phyloP scores from a whole-genome alignment of 208 protist genomes.

The Acanthamoeba triangularis region DNA sequence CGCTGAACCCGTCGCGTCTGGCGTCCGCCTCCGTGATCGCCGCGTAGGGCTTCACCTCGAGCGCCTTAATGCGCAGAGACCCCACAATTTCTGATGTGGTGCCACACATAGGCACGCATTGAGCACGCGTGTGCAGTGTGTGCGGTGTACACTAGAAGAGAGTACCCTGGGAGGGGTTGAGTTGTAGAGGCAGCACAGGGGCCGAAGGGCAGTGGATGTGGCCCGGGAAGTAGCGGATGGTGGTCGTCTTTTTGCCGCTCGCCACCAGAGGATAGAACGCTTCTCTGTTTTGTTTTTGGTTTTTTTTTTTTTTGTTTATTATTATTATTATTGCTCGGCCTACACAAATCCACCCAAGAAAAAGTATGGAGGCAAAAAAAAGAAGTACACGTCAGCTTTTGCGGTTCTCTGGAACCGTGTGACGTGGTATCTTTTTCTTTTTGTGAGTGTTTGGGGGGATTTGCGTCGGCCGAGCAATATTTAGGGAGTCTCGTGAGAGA shows the following conservation, averaged over 20 bases:
- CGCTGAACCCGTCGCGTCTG: background rate
- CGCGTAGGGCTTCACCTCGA: conserved; percentile 15
- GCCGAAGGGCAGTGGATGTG: conserved; percentile 8
- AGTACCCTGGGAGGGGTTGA: background rate
- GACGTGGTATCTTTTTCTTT: no score
- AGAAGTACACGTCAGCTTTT: no score
- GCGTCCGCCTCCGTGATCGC: background rate
- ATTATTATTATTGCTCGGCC: no score
- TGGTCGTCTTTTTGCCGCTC: background rate
- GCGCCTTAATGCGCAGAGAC: background rate
- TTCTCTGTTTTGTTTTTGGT: background rate
- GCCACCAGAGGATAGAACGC: background rate
- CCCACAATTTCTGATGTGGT: background rate
- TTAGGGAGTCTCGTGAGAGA: no score
- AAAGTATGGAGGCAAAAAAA: no score
- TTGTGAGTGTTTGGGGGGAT: no score
- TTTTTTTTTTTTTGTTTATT: no score
- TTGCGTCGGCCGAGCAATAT: no score
- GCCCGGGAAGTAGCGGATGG: conserved; percentile 18
- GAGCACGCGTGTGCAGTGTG: background rate
- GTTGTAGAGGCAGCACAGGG: background rate
- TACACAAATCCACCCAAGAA: no score
- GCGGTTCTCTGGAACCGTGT: no score
- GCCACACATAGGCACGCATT: background rate
- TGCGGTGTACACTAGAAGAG: background rate